These are phyloP conservation scores for Phialophora chinensis DNA, from an alignment of 2,329 filamentous ascomycete species.

Conservation along the genomic window DNA sequence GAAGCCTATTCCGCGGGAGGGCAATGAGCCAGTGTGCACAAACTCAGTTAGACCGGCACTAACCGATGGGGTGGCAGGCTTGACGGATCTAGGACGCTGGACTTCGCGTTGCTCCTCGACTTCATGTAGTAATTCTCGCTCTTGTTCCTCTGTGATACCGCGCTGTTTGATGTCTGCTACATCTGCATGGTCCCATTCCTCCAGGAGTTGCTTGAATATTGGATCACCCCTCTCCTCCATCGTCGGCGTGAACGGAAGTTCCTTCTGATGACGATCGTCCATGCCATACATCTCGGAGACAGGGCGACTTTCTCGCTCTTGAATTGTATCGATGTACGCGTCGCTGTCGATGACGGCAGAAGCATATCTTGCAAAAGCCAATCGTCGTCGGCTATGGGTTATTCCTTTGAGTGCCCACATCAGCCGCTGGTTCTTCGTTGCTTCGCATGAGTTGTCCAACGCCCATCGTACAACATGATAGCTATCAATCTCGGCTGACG, in stretches of 20 bases:
- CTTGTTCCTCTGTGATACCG: slow-evolving; percentile 68
- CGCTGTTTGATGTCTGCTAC: slow-evolving; percentile 44
- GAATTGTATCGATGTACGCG: slow-evolving; percentile 46
- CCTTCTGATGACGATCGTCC: slow-evolving; percentile 8
- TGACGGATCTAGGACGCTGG: slow-evolving; percentile 53
- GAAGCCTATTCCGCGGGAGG: no score
- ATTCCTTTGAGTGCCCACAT: slow-evolving; percentile 67
- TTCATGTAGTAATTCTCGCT: slow-evolving; percentile 68
- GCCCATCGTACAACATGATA: slow-evolving; percentile 65
- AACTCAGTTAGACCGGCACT: slow-evolving; percentile 41
- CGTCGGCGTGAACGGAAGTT: slow-evolving; percentile 6
- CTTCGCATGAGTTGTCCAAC: slow-evolving; percentile 62
- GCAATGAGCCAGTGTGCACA: no score
- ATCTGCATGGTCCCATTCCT: slow-evolving; percentile 49
- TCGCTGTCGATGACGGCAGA: not conserved
- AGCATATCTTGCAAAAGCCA: slow-evolving; percentile 12
- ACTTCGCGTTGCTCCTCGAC: slow-evolving; percentile 65
- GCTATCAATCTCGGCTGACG: slow-evolving; percentile 44
- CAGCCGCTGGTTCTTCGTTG: slow-evolving; percentile 58
- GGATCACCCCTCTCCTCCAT: slow-evolving; percentile 40
- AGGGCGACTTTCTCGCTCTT: slow-evolving; percentile 62
- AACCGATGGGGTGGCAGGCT: slow-evolving; percentile 52
- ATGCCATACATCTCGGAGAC: slow-evolving; percentile 61
- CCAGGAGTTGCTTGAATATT: slow-evolving; percentile 42
- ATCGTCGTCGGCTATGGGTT: slow-evolving; percentile 53